Conservation (phyloP, 108 stramenopile species). For the Nitzschia palea region DNA sequence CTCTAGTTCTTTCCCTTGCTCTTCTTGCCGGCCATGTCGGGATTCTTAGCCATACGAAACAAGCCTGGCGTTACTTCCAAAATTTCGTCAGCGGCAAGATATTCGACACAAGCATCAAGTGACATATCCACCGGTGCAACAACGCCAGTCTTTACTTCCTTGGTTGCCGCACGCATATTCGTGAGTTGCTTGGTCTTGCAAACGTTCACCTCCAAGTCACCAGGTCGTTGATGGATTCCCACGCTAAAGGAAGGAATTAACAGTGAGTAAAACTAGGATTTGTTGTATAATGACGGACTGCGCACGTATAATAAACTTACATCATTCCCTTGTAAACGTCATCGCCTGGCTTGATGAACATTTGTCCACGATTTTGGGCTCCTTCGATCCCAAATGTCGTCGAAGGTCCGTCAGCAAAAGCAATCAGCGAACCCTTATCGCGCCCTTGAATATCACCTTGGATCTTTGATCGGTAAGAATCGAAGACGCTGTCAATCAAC, state of each 20-base stretch:
- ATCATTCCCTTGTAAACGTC: conserved; percentile 97
- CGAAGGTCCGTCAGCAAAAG: conserved; percentile 88
- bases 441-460: conserved; percentile 86
- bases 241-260: conserved; percentile 44
- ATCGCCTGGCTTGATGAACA: conserved; percentile 81
- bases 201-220: conserved; percentile 96
- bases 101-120: conserved; percentile 97
- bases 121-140: conserved; percentile 90
- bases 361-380: conserved; percentile 93
- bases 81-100: conserved; percentile 93
- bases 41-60: conserved; percentile 94
- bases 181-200: conserved; percentile 96
- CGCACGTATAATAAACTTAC: conserved; percentile 22
- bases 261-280: no score
- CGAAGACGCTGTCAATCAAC: conserved; percentile 94
- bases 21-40: conserved; percentile 73
- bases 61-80: conserved; percentile 91
- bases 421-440: conserved; percentile 95
- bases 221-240: conserved; percentile 97
- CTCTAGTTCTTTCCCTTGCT: conserved; percentile 17
- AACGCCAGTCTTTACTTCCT: conserved; percentile 92
- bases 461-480: conserved; percentile 89
- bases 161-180: conserved; percentile 97
- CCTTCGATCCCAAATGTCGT: conserved; percentile 92
- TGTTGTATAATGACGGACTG: no score